A percentile compares a stretch with the other conserved stretches of the same genome.
These are phyloP conservation scores for Dioscorea cayenensis DNA, from an alignment of 116 monocot species.

Conservation along the genomic window DNA sequence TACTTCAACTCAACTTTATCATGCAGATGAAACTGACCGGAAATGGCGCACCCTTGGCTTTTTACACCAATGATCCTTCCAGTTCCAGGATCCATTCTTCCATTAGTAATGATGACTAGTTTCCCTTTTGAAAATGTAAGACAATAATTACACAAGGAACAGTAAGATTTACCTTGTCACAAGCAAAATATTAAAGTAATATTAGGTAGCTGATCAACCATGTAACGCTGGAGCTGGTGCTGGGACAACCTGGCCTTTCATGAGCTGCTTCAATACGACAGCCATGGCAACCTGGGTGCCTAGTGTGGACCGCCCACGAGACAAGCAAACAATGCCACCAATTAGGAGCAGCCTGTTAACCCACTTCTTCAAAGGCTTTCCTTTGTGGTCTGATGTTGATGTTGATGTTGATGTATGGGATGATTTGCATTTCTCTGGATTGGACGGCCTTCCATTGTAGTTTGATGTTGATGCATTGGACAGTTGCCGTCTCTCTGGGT, in stretches of 20 bases:
- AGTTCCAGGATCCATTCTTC: no score
- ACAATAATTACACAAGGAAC: no score
- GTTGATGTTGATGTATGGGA: not conserved
- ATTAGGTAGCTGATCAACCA: not conserved
- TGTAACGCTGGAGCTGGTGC: not conserved
- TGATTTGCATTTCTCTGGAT: no score
- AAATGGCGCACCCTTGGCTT: no score
- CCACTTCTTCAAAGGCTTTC: slow-evolving; percentile 25
- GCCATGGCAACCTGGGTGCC: slow-evolving; percentile 76
- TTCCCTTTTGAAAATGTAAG: no score
- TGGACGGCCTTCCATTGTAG: not conserved
- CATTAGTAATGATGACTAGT: no score
- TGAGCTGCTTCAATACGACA: slow-evolving; percentile 70
- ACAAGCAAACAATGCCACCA: slow-evolving; percentile 70
- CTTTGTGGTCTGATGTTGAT: not conserved
- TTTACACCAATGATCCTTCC: no score
- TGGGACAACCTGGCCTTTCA: slow-evolving; percentile 20
- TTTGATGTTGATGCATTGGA: not conserved
- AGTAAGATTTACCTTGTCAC: no score
- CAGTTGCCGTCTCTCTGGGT: not conserved
- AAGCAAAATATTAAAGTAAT: no score
- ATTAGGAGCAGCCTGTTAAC: slow-evolving; percentile 73
- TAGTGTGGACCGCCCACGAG: slow-evolving; percentile 49
- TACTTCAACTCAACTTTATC: no score
- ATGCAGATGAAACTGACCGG: no score